Evolutionary conservation across 1,139 yeast genomes (phyloP).

Genomic region (Geotrichum fermentans): DNA sequence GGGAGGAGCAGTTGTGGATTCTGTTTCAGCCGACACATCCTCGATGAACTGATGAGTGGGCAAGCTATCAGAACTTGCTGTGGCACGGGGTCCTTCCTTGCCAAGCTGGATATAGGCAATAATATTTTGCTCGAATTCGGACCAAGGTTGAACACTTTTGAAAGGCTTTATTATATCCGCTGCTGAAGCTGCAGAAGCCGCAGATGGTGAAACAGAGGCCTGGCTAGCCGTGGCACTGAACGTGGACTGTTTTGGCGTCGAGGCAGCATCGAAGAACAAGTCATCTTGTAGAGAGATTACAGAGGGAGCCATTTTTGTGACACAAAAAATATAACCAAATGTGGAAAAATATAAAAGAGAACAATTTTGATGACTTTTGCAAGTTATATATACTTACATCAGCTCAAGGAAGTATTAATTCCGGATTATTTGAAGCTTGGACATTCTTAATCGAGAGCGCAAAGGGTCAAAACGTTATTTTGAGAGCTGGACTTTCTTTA

Average conservation of each 20-base stretch:
- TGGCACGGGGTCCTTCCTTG: too few relatives aligned
- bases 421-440: too few relatives aligned
- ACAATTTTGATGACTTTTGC: background rate
- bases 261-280: constrained; percentile 11
- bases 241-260: background rate
- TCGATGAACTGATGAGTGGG: too few relatives aligned
- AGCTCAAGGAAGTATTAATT: too few relatives aligned
- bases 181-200: background rate
- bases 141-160: constrained; percentile 9
- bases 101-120: constrained; percentile 10
- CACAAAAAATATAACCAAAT: background rate
- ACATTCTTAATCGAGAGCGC: too few relatives aligned
- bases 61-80: too few relatives aligned
- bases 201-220: background rate
- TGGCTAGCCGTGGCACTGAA: background rate
- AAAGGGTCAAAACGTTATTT: too few relatives aligned
- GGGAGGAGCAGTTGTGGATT: too few relatives aligned
- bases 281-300: constrained; percentile 2
- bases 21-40: too few relatives aligned
- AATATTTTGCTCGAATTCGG: constrained; percentile 10
- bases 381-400: background rate
- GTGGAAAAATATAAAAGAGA: background rate
- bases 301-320: constrained; percentile 2
- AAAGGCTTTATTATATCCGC: constrained; percentile 9
- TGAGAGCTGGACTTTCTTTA: too few relatives aligned